Percentiles rank a stretch among this genome's conserved stretches.
These are phyloP conservation scores for Yamadazyma atlantica DNA, from an alignment of 1,139 yeast species.

Conservation along the genomic window DNA sequence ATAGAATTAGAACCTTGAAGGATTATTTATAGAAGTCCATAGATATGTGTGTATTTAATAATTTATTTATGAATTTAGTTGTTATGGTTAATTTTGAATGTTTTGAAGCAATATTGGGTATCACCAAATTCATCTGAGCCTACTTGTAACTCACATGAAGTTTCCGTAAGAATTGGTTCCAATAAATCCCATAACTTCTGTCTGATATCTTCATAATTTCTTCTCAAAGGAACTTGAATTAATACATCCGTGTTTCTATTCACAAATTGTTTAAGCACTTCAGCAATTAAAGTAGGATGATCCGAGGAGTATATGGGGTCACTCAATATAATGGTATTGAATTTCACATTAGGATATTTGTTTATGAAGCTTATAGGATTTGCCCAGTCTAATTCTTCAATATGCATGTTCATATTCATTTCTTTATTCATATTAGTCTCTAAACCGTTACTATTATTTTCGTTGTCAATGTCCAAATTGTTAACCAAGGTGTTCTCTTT, in stretches of 20 bases:
- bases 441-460: background rate
- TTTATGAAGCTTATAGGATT: constrained; percentile 44
- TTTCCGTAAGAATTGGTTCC: constrained; percentile 23
- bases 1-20: constrained; percentile 67
- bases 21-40: constrained; percentile 44
- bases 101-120: constrained; percentile 59
- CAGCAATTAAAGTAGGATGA: constrained; percentile 73
- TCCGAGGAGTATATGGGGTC: constrained; percentile 86
- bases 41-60: background rate
- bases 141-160: constrained; percentile 39
- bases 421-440: constrained; percentile 1
- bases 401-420: constrained; percentile 18
- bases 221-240: constrained; percentile 75
- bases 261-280: constrained; percentile 49
- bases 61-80: background rate
- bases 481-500: constrained; percentile 57
- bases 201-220: constrained; percentile 65
- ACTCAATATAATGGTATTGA: constrained; percentile 65
- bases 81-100: constrained; percentile 17
- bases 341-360: constrained; percentile 25
- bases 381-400: constrained; percentile 75
- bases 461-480: constrained; percentile 20
- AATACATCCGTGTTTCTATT: constrained; percentile 45
- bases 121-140: constrained; percentile 90
- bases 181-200: constrained; percentile 57